Evolutionary conservation across 2,329 filamentous ascomycete species (phyloP), one percentile per base, ranked within the genome.

Genomic region (Falciphora oryzae): DNA sequence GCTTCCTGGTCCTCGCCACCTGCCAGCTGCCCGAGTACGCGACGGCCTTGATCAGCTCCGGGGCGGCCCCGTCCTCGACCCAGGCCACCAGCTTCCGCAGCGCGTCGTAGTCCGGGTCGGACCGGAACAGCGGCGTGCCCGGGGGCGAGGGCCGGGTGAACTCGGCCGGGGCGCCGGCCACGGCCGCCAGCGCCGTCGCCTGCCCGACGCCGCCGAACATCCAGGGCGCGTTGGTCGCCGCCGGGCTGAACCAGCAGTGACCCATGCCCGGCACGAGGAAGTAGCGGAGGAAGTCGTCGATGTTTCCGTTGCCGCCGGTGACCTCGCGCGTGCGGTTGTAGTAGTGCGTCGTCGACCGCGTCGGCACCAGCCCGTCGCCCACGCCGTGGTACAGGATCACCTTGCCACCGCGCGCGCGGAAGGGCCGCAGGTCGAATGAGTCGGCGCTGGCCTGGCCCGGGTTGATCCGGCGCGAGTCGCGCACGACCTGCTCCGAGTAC

Each of bases 231-330:
- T 66, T 58, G 1, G 68, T 67, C 31, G 72, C 68, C 8, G 70
- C 67, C 2, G 70, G 66, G 11, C 73, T 70, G 32, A 67, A 65
- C 50, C 65, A 67, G 64, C 84, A 86, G 68, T 85, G 83, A 3
- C 72, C 74, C 74, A 84, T 79, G 1, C 82, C 83, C 1, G 82
- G 81, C 8, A 84, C 77, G 4, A 75, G 70, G 70, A 85, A 85
- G 68, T 82, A 75, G 3, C 76, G 70, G 72, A 83, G 86, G 70
- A 83, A 82, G 22, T 66, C 58, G 32, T 67, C 64, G 13, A 68
- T 65, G 18, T 67, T 66, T 14, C 67, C 65, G 60, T 11, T 32
- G 65, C 68, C 70, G 4, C 70, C 71, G 75, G 83, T 79, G 0
- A 75, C 77, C 1, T 71, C 67, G 8, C 69, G 65, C 0, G 75